phyloP scores from a whole-genome alignment of 106 monocot species.

The Hemerocallis citrina region DNA sequence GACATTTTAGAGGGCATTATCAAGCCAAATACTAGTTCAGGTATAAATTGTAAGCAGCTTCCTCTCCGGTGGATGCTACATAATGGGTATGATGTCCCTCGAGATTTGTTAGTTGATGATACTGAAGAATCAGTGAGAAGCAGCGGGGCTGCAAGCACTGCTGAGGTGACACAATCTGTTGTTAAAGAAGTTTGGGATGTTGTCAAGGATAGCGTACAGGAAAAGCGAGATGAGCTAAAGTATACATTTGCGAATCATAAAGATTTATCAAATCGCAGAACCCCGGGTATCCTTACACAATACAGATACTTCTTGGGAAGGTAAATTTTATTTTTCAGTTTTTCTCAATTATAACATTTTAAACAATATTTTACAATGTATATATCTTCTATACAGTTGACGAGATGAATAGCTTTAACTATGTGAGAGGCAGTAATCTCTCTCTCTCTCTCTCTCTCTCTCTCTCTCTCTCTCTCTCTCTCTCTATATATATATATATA shows the following conservation, averaged over 20 bases:
- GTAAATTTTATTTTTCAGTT: conserved; percentile 9
- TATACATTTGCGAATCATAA: conserved; percentile 45
- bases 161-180: conserved; percentile 21
- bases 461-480: too few relatives aligned
- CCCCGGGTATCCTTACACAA: conserved; percentile 69
- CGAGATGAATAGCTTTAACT: too few relatives aligned
- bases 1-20: conserved; percentile 92
- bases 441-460: too few relatives aligned
- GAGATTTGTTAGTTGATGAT: conserved; percentile 59
- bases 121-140: conserved; percentile 22
- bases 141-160: conserved; percentile 12
- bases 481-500: too few relatives aligned
- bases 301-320: conserved; percentile 89
- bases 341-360: background rate
- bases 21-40: conserved; percentile 57
- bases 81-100: conserved; percentile 72
- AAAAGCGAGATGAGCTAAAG: conserved; percentile 42
- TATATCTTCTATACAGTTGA: too few relatives aligned
- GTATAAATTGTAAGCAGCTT: conserved; percentile 52
- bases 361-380: too few relatives aligned
- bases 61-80: conserved; percentile 80
- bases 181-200: conserved; percentile 63
- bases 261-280: conserved; percentile 69
- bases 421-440: too few relatives aligned
- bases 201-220: conserved; percentile 54